These are phyloP conservation scores for Pterocarpus macrocarpus DNA, from an alignment of 306 rosid species.

Conservation along the genomic window DNA sequence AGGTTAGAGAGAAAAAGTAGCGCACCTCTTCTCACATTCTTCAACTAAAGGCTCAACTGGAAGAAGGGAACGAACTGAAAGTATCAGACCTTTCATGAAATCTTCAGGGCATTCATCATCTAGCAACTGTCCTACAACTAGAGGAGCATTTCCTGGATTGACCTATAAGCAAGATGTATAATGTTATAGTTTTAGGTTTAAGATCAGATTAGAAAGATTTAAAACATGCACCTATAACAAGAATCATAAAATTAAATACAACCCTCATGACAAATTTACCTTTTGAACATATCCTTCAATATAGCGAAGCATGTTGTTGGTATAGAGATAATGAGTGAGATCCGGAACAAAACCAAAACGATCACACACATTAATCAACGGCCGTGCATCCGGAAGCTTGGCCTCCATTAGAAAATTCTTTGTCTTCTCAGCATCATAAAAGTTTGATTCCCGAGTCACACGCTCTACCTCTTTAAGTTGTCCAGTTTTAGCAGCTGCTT, in stretches of 20 bases:
- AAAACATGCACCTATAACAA: conserved; percentile 34
- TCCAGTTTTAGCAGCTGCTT: conserved; percentile 89
- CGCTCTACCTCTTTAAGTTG: conserved; percentile 90
- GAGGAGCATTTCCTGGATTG: conserved; percentile 85
- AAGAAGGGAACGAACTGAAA: conserved; percentile 83
- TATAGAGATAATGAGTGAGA: conserved; percentile 87
- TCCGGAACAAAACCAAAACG: conserved; percentile 92
- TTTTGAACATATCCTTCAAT: conserved; percentile 90
- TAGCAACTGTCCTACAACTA: conserved; percentile 84
- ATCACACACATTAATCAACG: conserved; percentile 84
- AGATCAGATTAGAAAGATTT: conserved; percentile 10
- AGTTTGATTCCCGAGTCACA: conserved; percentile 83
- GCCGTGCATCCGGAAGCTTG: conserved; percentile 88
- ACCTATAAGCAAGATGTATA: conserved; percentile 59
- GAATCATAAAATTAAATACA: conserved; percentile 38
- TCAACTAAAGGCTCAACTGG: conserved; percentile 91
- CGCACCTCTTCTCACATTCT: conserved; percentile 87
- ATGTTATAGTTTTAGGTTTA: conserved; percentile 22
- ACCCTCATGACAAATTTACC: conserved; percentile 62
- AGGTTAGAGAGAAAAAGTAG: conserved; percentile 20
- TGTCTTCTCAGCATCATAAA: conserved; percentile 80
- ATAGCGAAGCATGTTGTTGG: conserved; percentile 84
- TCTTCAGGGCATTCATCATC: conserved; percentile 95
- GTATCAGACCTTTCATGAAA: conserved; percentile 83
- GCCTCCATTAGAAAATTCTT: conserved; percentile 87